Base-by-base conservation (phyloP, 78 protist genomes). In the Isochrysis galbana region DNA sequence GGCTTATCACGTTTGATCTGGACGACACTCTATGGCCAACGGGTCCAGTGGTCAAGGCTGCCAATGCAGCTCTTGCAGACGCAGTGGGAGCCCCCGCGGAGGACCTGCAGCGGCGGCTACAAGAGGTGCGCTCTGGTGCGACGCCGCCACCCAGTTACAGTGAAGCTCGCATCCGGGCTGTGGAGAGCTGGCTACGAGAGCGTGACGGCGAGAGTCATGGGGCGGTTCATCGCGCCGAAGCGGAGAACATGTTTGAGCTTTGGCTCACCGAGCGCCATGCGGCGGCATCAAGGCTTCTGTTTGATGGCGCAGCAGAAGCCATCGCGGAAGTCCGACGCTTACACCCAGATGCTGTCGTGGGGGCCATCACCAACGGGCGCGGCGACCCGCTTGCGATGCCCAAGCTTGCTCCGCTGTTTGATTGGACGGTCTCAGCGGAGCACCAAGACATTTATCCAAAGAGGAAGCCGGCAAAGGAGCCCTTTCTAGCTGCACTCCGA, bases 331-430 rank as follows among this genome's bases (percentile, higher is more conserved):
- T 39, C 1, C 44, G 84, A 2, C 46, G 46, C 84, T 25, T 2
- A 14, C 21, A 74, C 47, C 84, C 84, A 0, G 46, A 36, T 1
- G 84, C 84, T 2, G 21, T 39, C 32, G 45, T 74, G 34, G 84
- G 34, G 19, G 84, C 84, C 25, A 26, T 74, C 47, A 74, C 84
- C 17, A 74, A 74, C 84, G 84, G 84, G 46, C 44, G 84, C 14
- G 84, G 84, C 84, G 84, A 74, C 47, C 84, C 84, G 47, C 84
- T 36, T 1, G 46, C 4, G 46, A 74, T 74, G 84, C 84, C 84
- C 46, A 46, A 42, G 84, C 84, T 74, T 32, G 84, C 84, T 21
- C 29, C 21, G 26, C 22, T 0, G 47, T 74, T 74, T 26, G 46
- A 39, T 46, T 39, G 34, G n/a, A 74, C 45, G n/a, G 84, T 74